Percentiles rank a stretch among this genome's conserved stretches.
These are phyloP conservation scores for Choanephora cucurbitarum DNA, from an alignment of 371 early-diverging fungal genomes.

Conservation along the genomic window DNA sequence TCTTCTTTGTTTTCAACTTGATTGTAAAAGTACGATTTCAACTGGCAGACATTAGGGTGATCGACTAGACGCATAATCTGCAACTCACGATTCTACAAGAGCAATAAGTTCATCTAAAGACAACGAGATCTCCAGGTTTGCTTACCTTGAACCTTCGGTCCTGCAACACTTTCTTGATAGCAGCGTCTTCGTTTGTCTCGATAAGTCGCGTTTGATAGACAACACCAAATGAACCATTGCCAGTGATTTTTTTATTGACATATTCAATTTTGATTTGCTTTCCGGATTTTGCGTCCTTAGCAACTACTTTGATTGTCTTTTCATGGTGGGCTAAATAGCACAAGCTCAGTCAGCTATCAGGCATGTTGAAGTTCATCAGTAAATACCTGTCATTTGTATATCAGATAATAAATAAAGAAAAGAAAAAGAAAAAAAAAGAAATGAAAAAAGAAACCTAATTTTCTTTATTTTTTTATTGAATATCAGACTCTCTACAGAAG, in stretches of 20 bases:
- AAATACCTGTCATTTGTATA: no score
- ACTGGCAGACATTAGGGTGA: conserved; percentile 79
- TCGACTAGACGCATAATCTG: conserved; percentile 84
- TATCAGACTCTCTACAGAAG: no score
- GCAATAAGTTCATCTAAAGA: neutral
- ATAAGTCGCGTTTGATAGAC: conserved; percentile 93
- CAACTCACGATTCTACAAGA: conserved; percentile 77
- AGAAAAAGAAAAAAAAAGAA: no score
- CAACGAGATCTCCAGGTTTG: neutral
- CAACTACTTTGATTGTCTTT: conserved; percentile 42
- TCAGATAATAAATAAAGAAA: no score
- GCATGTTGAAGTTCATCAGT: no score
- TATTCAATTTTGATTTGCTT: conserved; percentile 84
- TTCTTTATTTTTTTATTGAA: no score
- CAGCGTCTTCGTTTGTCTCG: conserved; percentile 79
- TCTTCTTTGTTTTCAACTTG: conserved; percentile 69
- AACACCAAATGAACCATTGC: conserved; percentile 97
- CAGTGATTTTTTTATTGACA: conserved; percentile 88
- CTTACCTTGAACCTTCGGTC: conserved; percentile 94
- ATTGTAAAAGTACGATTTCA: conserved; percentile 81
- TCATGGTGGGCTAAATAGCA: conserved; percentile 22
- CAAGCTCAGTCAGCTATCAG: no score
- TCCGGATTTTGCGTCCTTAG: conserved; percentile 85
- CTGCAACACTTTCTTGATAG: conserved; percentile 96
- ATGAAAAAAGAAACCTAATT: no score